These are phyloP conservation scores for Picea abies DNA, from an alignment of 83 land plant species.

Conservation along the genomic window DNA sequence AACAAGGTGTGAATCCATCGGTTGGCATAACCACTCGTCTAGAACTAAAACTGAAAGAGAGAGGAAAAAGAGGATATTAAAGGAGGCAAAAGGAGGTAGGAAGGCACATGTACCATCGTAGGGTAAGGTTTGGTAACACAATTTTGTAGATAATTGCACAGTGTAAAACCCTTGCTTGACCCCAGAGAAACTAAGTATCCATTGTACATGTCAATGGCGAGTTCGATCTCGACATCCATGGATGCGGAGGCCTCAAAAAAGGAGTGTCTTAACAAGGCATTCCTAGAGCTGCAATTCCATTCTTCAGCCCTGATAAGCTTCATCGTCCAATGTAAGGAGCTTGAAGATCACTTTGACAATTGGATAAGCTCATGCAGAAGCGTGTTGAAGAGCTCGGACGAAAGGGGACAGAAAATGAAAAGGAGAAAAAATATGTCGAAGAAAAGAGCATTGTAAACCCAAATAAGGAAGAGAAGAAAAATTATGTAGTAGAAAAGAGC, in stretches of 20 bases:
- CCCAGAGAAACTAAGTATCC: no score
- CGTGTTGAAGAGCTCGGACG: constrained; percentile 17
- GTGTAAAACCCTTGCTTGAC: no score
- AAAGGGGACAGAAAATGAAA: not conserved
- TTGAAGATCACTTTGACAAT: constrained; percentile 41
- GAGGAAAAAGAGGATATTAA: no score
- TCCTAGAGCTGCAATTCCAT: constrained; percentile 29
- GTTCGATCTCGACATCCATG: constrained; percentile 28
- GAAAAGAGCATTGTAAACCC: no score
- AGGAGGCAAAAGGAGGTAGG: no score
- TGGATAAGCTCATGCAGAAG: constrained; percentile 30
- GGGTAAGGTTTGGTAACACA: no score
- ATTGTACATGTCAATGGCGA: not conserved
- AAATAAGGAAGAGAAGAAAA: not conserved
- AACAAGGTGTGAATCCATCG: no score
- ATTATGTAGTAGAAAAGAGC: no score
- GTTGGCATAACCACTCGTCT: no score
- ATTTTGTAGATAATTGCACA: no score
- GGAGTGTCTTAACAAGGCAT: constrained; percentile 30
- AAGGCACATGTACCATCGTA: no score
- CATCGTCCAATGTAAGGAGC: constrained; percentile 18
- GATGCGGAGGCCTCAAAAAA: constrained; percentile 31
- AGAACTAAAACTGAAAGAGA: no score
- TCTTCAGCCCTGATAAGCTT: constrained; percentile 31
- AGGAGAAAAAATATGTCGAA: not conserved